Base-by-base conservation (phyloP, 768 basidiomycete species). In the Hortiboletus campestris region DNA sequence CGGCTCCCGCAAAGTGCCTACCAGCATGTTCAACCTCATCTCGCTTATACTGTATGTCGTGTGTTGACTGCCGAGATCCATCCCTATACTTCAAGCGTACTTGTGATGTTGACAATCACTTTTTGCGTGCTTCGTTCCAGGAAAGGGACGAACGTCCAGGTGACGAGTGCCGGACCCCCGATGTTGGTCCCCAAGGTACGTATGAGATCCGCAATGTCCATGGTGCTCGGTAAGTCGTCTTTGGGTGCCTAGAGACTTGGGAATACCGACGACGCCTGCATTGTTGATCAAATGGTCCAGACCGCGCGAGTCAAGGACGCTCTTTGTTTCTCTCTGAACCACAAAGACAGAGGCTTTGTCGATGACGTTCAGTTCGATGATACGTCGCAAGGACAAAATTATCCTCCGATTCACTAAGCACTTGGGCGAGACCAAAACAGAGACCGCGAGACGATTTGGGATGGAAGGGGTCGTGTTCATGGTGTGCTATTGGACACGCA, bases 21-120 rank as follows among this genome's bases (percentile, higher is more conserved):
- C 49, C 19, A 68, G 70, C 19, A 66, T 63, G 60, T 76, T 41
- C 36, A 29, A 28, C 9, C 48, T 25, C 36, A 19, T 49, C 25
- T 29, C 74, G 50, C 64, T 71, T 55, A 74, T 67, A 17, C 65
- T 68, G 61, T 74, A 76, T 11, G 64, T 64, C 25, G 72, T 60
- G 53, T 59, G 58, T 28, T 67, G 64, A 6, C 54, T 53, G 0
- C 72, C 72, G 25, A 51, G 55, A 43, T 68, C 67, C 39, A 71
- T 58, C 4, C 63, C 72, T 49, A 74, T 67, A 57, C 76, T 75
- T 32, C 71, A 1, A 74, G 59, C 6, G 66, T 65, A 49, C 62
- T 71, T 22, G 70, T 62, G 25, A 74, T 57, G 51, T 74, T 75
- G 54, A 70, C 63, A 46, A 72, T 67, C 13, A 70, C 66, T 43